These are phyloP conservation scores for Erythrophleum fordii DNA, from an alignment of 306 rosid species.

Conservation along the genomic window DNA sequence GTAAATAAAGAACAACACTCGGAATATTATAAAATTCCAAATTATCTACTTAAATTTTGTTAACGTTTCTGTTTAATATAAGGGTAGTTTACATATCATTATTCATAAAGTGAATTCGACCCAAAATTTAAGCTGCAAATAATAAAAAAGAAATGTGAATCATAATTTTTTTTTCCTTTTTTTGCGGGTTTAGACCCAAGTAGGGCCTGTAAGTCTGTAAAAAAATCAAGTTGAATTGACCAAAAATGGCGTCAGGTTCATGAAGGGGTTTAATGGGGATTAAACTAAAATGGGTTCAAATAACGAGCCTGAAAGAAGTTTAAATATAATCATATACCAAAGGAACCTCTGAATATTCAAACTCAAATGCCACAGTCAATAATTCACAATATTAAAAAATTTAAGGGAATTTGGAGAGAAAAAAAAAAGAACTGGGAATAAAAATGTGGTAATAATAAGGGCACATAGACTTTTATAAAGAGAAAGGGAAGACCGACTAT, in stretches of 20 bases:
- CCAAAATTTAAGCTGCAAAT: too few species aligned
- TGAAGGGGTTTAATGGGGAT: not conserved
- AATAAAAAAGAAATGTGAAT: too few species aligned
- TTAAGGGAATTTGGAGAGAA: not conserved
- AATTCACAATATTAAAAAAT: not conserved
- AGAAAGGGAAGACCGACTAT: constrained; percentile 49
- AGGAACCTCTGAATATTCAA: constrained; percentile 34
- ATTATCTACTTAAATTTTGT: not conserved
- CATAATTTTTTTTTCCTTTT: too few species aligned
- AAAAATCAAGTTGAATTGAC: not conserved
- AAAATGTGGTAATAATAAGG: not conserved
- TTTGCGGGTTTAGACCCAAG: not conserved
- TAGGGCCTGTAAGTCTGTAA: not conserved
- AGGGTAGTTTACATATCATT: too few species aligned
- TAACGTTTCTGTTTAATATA: too few species aligned
- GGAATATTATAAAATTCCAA: too few species aligned
- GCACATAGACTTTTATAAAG: not conserved
- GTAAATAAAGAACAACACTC: not conserved
- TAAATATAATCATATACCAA: constrained; percentile 9
- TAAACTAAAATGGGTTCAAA: not conserved
- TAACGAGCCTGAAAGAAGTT: not conserved
- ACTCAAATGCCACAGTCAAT: constrained; percentile 3
- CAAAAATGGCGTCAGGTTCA: not conserved
- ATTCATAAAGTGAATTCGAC: too few species aligned
- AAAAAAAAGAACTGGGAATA: not conserved